Conservation (phyloP, 805 yeast genomes). For the Candida ortonii region DNA sequence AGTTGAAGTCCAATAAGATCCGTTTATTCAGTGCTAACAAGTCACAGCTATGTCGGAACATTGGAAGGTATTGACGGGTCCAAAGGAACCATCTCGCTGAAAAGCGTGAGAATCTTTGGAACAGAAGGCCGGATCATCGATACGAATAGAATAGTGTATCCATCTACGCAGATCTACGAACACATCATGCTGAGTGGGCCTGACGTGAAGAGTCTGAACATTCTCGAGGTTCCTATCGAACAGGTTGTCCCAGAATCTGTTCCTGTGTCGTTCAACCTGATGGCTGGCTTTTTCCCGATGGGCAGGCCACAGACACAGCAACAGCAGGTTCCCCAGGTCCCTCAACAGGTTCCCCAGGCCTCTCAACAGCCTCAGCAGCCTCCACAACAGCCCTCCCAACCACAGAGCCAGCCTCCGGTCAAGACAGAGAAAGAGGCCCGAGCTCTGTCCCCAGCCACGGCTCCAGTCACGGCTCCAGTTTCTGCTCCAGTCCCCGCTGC, state of each 20-base stretch:
- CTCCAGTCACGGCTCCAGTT: conserved; percentile 1
- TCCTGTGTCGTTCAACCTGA: conserved; percentile 30
- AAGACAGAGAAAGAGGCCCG: no score
- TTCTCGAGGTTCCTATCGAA: conserved; percentile 68
- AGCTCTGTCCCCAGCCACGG: conserved; percentile 4
- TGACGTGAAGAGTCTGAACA: conserved; percentile 86
- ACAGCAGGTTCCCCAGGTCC: conserved; percentile 18
- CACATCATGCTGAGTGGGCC: conserved; percentile 84
- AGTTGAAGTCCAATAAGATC: no score
- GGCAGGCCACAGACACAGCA: no score
- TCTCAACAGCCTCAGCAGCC: conserved; percentile 11
- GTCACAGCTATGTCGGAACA: conserved; percentile 75
- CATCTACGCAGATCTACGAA: conserved; percentile 63
- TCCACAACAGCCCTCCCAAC: conserved; percentile 8
- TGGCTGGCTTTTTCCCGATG: conserved; percentile 19
- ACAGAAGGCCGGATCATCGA: conserved; percentile 85
- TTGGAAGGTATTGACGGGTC: conserved; percentile 86
- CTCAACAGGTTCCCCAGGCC: conserved; percentile 16
- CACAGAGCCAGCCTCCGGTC: conserved; percentile 18
- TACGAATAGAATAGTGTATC: conserved; percentile 70
- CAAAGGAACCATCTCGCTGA: conserved; percentile 82
- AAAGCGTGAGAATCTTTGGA: conserved; percentile 78
- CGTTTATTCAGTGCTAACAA: conserved; percentile 1
- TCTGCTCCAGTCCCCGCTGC: conserved; percentile 1
- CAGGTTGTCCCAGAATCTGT: conserved; percentile 56